Percentiles rank a stretch among this genome's conserved stretches.
phyloP scores from a whole-genome alignment of 1,284 basidiomycete genomes.

The Mycosarcoma mackinlayi region DNA sequence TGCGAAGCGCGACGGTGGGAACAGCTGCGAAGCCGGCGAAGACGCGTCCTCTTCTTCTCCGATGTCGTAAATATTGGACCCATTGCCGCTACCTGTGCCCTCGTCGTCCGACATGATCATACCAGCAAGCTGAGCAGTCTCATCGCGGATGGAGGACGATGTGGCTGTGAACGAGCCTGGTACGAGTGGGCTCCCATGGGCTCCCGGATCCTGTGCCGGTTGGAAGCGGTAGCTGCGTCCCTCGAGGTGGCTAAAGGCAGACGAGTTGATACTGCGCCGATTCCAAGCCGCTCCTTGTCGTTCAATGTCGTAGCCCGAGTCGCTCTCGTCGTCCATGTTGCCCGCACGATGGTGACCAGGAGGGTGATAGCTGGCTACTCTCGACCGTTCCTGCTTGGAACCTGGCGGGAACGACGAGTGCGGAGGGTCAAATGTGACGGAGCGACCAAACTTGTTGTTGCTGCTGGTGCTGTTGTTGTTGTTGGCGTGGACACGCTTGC shows the following conservation, averaged over 20 bases:
- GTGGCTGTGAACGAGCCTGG: constrained; percentile 63
- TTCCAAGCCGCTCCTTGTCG: constrained; percentile 28
- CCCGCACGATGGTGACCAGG: constrained; percentile 6
- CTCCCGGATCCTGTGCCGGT: constrained; percentile 30
- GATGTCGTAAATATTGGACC: constrained; percentile 43
- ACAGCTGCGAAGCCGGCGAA: constrained; percentile 20
- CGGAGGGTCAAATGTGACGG: constrained; percentile 46
- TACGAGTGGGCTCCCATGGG: constrained; percentile 24
- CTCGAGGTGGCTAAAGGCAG: constrained; percentile 60
- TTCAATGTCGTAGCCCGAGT: constrained; percentile 45
- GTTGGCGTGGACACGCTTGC: constrained; percentile 21
- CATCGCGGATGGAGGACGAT: constrained; percentile 57
- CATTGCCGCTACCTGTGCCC: constrained; percentile 22
- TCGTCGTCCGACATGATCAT: constrained; percentile 61
- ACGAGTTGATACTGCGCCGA: constrained; percentile 39
- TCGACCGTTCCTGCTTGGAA: constrained; percentile 20
- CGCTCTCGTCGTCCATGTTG: constrained; percentile 27
- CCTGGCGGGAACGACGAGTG: constrained; percentile 48
- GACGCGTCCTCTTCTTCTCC: constrained; percentile 40
- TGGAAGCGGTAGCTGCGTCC: constrained; percentile 60
- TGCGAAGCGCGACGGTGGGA: constrained; percentile 21
- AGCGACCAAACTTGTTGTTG: constrained; percentile 29
- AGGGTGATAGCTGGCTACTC: constrained; percentile 36
- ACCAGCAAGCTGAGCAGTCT: constrained; percentile 63
- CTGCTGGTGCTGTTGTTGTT: constrained; percentile 17